These are phyloP conservation scores for Yamadazyma akitaensis DNA, from an alignment of 805 yeast genomes.

Conservation along the genomic window DNA sequence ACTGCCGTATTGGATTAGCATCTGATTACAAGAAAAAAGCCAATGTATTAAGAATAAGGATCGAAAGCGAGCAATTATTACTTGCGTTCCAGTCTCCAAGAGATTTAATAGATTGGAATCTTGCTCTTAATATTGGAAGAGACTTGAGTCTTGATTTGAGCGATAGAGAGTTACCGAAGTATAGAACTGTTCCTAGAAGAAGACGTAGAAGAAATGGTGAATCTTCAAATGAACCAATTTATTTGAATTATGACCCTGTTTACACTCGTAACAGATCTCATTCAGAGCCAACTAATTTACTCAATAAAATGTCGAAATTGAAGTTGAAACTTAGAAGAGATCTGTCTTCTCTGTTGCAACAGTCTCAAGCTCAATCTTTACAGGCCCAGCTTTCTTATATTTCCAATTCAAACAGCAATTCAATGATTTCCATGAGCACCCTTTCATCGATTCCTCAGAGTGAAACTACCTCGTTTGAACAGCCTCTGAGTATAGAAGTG, in stretches of 20 bases:
- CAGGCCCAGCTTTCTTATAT: not conserved
- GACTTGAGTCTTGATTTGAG: slow-evolving; percentile 77
- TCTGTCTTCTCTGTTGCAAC: slow-evolving; percentile 1
- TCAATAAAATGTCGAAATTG: slow-evolving; percentile 21
- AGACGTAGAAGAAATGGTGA: slow-evolving; percentile 41
- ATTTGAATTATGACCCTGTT: slow-evolving; percentile 1
- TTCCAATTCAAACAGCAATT: slow-evolving; percentile 5
- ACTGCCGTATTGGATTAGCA: slow-evolving; percentile 81
- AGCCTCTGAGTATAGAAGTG: slow-evolving; percentile 2
- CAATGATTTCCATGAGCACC: slow-evolving; percentile 5
- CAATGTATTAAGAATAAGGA: slow-evolving; percentile 68
- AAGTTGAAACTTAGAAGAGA: slow-evolving; percentile 17
- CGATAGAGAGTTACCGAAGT: slow-evolving; percentile 68
- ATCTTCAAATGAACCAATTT: not conserved
- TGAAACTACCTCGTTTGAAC: slow-evolving; percentile 1
- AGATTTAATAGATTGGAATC: slow-evolving; percentile 76
- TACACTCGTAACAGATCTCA: slow-evolving; percentile 14
- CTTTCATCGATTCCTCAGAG: slow-evolving; percentile 4
- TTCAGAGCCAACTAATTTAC: slow-evolving; percentile 22
- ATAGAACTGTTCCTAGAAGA: slow-evolving; percentile 78
- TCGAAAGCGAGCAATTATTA: slow-evolving; percentile 80
- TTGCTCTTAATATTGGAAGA: slow-evolving; percentile 67
- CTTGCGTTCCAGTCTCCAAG: slow-evolving; percentile 60
- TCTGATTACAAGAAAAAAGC: slow-evolving; percentile 73
- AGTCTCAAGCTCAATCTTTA: not conserved